phyloP scores from a whole-genome alignment of 2,329 filamentous ascomycete species.

The Neonectria neomacrospora region DNA sequence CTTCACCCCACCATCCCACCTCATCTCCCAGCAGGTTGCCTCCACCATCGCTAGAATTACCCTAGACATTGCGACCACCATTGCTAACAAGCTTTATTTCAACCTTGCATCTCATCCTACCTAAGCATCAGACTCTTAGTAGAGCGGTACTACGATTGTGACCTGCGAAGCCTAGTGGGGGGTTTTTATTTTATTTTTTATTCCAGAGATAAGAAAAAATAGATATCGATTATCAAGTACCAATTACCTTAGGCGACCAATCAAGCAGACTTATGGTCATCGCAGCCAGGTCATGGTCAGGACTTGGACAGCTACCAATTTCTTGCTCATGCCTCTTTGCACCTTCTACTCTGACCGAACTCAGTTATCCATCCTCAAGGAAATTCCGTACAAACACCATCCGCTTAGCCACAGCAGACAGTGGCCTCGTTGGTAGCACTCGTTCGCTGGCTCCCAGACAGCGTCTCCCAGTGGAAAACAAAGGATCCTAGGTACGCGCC shows the following conservation, averaged over 20 bases:
- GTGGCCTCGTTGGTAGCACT: conserved; percentile 53
- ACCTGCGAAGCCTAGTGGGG: neutral
- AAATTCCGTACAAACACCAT: neutral
- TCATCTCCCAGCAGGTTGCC: neutral
- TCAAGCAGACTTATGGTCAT: no score
- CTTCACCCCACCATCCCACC: neutral
- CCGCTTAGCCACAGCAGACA: conserved; percentile 53
- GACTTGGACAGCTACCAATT: no score
- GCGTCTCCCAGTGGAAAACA: conserved; percentile 76
- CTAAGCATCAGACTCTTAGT: neutral
- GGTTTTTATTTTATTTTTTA: no score
- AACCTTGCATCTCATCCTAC: neutral
- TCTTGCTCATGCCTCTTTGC: neutral
- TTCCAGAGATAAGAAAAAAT: neutral
- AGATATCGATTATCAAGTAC: conserved; percentile 7
- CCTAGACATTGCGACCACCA: neutral
- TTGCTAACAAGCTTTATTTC: neutral
- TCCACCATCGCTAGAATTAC: neutral
- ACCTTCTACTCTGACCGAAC: neutral
- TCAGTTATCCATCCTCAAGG: neutral
- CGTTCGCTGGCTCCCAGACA: conserved; percentile 47
- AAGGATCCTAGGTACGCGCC: conserved; percentile 79
- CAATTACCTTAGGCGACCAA: neutral
- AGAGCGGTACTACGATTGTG: neutral
- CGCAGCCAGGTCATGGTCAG: no score